Conservation (phyloP, 208 protist species). For the Leishmania arabica region DNA sequence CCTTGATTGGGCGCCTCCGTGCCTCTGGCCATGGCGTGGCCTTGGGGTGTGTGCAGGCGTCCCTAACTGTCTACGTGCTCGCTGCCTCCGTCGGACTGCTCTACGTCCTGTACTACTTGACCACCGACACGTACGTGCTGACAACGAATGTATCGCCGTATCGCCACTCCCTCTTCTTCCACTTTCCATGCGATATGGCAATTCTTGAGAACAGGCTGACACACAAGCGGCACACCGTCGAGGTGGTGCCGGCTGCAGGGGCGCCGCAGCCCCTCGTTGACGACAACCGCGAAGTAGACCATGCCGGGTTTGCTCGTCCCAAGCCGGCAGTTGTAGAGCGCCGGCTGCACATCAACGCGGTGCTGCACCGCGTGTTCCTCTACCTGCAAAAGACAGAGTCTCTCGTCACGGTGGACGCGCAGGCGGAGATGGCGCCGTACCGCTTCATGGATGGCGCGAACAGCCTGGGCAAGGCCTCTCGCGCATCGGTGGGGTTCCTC, state of each 20-base stretch:
- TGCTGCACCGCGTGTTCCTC: conserved; percentile 61
- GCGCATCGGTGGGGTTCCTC: conserved; percentile 16
- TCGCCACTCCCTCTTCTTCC: conserved; percentile 46
- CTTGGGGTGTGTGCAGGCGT: conserved; percentile 26
- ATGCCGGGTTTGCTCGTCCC: not conserved
- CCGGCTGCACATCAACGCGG: conserved; percentile 54
- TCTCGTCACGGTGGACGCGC: conserved; percentile 50
- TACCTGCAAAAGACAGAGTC: conserved; percentile 63
- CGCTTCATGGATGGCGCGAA: conserved; percentile 54
- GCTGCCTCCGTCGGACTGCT: conserved; percentile 17
- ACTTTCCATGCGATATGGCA: conserved; percentile 73
- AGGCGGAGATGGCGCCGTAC: conserved; percentile 40
- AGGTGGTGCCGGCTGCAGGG: conserved; percentile 8
- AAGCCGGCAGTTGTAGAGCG: conserved; percentile 23
- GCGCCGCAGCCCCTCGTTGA: not conserved
- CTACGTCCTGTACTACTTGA: conserved; percentile 58
- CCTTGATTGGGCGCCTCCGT: conserved; percentile 58
- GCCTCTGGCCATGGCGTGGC: conserved; percentile 27
- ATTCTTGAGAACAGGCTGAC: conserved; percentile 72
- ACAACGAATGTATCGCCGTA: conserved; percentile 62
- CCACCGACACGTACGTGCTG: conserved; percentile 66
- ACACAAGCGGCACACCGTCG: conserved; percentile 27
- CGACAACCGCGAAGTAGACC: not conserved
- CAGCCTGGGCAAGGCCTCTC: conserved; percentile 13
- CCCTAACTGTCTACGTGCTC: conserved; percentile 34